Percentiles rank a stretch among this genome's conserved stretches.
These are phyloP conservation scores for Austropuccinia psidii DNA, from an alignment of 1,284 basidiomycete species.

Conservation along the genomic window DNA sequence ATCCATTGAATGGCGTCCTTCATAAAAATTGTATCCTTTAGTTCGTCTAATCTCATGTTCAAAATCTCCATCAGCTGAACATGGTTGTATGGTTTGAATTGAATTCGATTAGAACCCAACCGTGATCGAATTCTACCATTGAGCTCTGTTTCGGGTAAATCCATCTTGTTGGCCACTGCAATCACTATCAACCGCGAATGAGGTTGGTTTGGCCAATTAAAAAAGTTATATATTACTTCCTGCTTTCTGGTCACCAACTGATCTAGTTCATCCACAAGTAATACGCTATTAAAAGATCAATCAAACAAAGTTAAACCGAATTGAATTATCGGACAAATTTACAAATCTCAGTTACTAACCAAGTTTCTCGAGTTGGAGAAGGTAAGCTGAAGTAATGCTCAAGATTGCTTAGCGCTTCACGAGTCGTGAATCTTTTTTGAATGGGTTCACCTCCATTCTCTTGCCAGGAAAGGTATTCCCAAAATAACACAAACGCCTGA, in stretches of 20 bases:
- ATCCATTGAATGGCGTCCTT: conserved; percentile 77
- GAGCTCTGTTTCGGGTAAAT: conserved; percentile 88
- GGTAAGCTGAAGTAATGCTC: conserved; percentile 44
- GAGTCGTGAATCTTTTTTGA: conserved; percentile 37
- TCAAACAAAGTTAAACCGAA: background rate
- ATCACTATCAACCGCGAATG: conserved; percentile 84
- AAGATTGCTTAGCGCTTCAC: conserved; percentile 41
- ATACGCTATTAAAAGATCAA: conserved; percentile 58
- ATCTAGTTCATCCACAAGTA: conserved; percentile 96
- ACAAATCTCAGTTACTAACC: conserved; percentile 36
- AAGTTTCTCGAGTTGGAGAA: conserved; percentile 42
- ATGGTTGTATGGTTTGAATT: conserved; percentile 84
- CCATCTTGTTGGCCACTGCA: conserved; percentile 98
- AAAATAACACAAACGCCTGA: conserved; percentile 77
- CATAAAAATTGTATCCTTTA: conserved; percentile 47
- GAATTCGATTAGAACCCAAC: conserved; percentile 88
- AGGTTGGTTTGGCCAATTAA: conserved; percentile 93
- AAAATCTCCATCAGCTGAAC: conserved; percentile 78
- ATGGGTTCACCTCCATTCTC: conserved; percentile 4
- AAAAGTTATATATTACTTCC: conserved; percentile 98
- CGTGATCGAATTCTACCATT: conserved; percentile 84
- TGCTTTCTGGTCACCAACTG: conserved; percentile 92
- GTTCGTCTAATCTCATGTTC: conserved; percentile 59
- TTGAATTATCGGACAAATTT: background rate
- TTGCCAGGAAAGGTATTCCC: conserved; percentile 61